Evolutionary conservation across 108 stramenopile species (phyloP).

Genomic region (Hondaea fermentalgiana): DNA sequence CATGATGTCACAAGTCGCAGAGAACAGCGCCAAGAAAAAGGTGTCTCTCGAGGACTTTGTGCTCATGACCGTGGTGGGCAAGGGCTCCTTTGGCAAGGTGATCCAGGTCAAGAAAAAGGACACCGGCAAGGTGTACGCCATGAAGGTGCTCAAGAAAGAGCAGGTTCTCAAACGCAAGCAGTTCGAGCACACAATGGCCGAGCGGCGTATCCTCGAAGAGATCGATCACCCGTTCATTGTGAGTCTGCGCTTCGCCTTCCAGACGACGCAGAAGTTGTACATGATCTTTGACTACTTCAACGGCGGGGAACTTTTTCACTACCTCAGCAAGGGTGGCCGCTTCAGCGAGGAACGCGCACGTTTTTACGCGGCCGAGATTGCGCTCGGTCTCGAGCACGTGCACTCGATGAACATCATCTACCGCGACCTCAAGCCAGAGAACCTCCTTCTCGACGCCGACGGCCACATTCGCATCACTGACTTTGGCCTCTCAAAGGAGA

Average conservation of each 20-base stretch:
- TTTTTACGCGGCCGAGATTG: conserved; percentile 60
- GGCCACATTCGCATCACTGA: conserved; percentile 47
- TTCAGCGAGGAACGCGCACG: conserved; percentile 47
- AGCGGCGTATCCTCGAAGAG: conserved; percentile 52
- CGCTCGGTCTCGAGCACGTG: conserved; percentile 52
- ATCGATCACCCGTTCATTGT: conserved; percentile 61
- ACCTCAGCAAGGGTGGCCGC: conserved; percentile 45
- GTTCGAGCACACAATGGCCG: conserved; percentile 40
- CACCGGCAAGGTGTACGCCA: conserved; percentile 37
- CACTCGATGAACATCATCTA: conserved; percentile 82
- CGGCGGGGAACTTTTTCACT: conserved; percentile 59
- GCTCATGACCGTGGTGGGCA: conserved; percentile 36
- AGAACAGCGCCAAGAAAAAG: conserved; percentile 18
- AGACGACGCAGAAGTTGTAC: conserved; percentile 55
- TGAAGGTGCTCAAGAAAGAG: conserved; percentile 58
- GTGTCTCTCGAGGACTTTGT: conserved; percentile 35
- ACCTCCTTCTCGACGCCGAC: conserved; percentile 44
- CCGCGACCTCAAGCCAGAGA: conserved; percentile 76
- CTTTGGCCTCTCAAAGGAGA: conserved; percentile 43
- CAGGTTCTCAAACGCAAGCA: conserved; percentile 38
- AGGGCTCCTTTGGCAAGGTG: conserved; percentile 40
- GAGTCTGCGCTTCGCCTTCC: conserved; percentile 50
- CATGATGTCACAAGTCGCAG: neutral
- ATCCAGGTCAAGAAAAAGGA: conserved; percentile 35
- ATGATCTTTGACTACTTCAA: conserved; percentile 54